phyloP scores from a whole-genome alignment of 2,329 filamentous ascomycete species.

The Atkinsonella hypoxylon region DNA sequence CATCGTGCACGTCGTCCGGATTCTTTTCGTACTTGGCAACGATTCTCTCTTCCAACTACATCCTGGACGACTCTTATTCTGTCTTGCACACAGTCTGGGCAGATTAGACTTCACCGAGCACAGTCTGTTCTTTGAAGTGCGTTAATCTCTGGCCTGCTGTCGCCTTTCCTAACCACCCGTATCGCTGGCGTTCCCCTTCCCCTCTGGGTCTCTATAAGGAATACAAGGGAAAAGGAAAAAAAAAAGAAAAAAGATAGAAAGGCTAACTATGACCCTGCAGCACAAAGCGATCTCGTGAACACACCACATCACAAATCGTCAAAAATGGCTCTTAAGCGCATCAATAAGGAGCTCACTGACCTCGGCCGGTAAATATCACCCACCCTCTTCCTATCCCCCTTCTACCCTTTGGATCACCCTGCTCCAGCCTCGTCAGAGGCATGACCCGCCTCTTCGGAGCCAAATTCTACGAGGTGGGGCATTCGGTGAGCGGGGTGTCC shows the following conservation, averaged over 20 bases:
- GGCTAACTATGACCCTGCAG: constrained; percentile 14
- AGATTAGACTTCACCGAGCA: constrained; percentile 3
- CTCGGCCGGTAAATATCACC: constrained; percentile 62
- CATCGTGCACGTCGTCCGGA: constrained; percentile 3
- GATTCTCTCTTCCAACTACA: neutral
- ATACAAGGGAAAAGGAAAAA: too few relatives aligned
- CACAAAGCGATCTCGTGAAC: constrained; percentile 11
- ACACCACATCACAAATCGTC: constrained; percentile 22
- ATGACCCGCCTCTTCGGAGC: constrained; percentile 9
- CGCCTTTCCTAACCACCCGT: constrained; percentile 8
- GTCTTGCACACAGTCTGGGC: constrained; percentile 11
- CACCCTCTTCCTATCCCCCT: constrained; percentile 7
- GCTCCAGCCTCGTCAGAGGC: constrained; percentile 12
- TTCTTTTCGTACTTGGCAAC: neutral
- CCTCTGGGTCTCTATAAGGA: neutral
- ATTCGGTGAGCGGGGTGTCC: constrained; percentile 23
- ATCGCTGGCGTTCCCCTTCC: constrained; percentile 4
- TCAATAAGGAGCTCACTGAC: constrained; percentile 88
- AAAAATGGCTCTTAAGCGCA: constrained; percentile 78
- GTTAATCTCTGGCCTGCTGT: constrained; percentile 12
- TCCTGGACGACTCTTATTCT: constrained; percentile 4
- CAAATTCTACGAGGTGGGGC: constrained; percentile 26
- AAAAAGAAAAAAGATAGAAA: constrained; percentile 1
- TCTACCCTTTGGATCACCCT: neutral
- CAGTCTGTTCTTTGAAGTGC: constrained; percentile 15